phyloP scores from a whole-genome alignment of 148 eudicot species.

The Chenopodium album region DNA sequence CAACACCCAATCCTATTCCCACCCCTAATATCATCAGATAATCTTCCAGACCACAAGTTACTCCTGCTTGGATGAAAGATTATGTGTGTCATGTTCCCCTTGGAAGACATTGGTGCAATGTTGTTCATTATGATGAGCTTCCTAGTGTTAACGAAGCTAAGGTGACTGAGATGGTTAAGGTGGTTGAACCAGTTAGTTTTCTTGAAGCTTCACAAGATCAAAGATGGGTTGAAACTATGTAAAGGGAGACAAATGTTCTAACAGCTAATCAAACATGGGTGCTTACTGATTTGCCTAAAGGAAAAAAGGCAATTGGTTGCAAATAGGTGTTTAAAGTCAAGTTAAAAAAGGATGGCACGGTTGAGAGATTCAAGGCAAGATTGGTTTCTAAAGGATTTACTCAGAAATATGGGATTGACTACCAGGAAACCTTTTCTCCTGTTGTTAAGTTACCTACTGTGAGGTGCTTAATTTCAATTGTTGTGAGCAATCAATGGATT shows the following conservation, averaged over 20 bases:
- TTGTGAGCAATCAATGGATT: not conserved
- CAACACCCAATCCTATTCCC: too few relatives aligned
- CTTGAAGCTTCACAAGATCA: too few relatives aligned
- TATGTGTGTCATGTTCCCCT: too few relatives aligned
- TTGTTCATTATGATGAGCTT: too few relatives aligned
- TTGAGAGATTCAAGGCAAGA: not conserved
- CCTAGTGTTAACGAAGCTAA: too few relatives aligned
- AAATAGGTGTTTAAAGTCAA: not conserved
- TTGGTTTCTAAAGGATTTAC: not conserved
- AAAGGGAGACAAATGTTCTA: not conserved
- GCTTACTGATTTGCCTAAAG: not conserved
- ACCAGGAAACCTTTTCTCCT: not conserved
- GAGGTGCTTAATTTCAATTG: not conserved
- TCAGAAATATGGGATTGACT: not conserved
- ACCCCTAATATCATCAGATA: too few relatives aligned
- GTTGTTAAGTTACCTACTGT: not conserved
- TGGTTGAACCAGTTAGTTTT: too few relatives aligned
- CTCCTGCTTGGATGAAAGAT: too few relatives aligned
- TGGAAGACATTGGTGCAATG: too few relatives aligned
- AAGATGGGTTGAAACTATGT: not conserved
- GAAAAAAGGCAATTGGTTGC: not conserved
- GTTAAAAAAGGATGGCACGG: not conserved
- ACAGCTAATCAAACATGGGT: not conserved
- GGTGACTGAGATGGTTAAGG: too few relatives aligned
- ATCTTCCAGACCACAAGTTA: too few relatives aligned